Evolutionary conservation across 805 yeast genomes (phyloP), one percentile per base, ranked within the genome.

Genomic region (Barnettozyma siamensis): DNA sequence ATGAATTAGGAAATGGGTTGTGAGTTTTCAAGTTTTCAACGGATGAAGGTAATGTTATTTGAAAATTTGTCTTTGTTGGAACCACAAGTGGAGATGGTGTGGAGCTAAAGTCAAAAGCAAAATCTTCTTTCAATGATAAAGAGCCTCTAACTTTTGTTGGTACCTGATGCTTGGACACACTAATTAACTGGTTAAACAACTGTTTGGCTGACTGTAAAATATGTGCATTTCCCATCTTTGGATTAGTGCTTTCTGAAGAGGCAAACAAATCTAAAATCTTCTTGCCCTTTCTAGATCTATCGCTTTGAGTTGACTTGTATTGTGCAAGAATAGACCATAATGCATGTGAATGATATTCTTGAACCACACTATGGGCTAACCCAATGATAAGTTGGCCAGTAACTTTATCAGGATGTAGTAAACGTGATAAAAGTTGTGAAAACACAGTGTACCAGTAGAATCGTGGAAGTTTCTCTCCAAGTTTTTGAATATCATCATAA

Each of bases 251-350:
- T 0, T 64, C 59, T n/a, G 55, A 47, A 1, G 44, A 35, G 3
- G 58, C 38, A 38, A 63, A 49, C 18, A 48, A 36, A 0, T 51
- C 67, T 24, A 74, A 51, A 23, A 81, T 70, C 26, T 61, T 61
- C 20, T 59, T 62, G 12, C 81, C 85, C 38, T 70, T 62, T 15
- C 57, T 50, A 3, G 64, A 63, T 49, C 87, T 65, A 13, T 67
- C 70, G 11, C 60, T 47, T 20, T 71, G 69, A 2, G 64, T 66
- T 0, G 95, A 86, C 41, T 80, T 78, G 4, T 72, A 65, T 48
- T 86, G 81, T 0, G 91, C 81, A 31, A 84, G 66, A 1, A 86
- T 77, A 10, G 83, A 77, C 94, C 97, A 93, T n/a, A 93, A 65
- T 17, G 89, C 78, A 46, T 87, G 91, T 15, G 76, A 73, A 0